Evolutionary conservation across 2,329 filamentous ascomycete genomes (phyloP).

Genomic region (Neonectria neomacrospora): DNA sequence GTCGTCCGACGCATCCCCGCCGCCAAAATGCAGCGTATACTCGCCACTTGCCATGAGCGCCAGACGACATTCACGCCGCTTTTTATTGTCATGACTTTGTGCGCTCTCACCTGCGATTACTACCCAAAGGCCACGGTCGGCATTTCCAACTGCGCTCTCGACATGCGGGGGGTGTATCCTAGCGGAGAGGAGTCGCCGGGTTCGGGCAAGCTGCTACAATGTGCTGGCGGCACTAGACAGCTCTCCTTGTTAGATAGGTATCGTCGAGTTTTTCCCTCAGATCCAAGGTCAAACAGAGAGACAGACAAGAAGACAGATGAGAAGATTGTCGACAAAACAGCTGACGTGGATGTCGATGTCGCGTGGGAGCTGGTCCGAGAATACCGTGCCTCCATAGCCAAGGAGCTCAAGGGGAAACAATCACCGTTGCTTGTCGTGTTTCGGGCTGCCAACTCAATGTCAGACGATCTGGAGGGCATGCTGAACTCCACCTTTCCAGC

Average conservation of each 20-base stretch:
- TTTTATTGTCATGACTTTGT: conserved; percentile 23
- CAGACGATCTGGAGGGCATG: conserved; percentile 11
- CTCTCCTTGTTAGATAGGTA: conserved; percentile 21
- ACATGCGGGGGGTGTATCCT: conserved; percentile 22
- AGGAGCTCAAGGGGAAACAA: not conserved
- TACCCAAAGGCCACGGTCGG: conserved; percentile 40
- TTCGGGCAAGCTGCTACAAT: conserved; percentile 22
- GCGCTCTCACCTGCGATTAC: conserved; percentile 34
- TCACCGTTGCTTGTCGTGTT: not conserved
- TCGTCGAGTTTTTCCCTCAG: not conserved
- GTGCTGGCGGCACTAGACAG: conserved; percentile 3
- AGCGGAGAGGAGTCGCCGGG: not conserved
- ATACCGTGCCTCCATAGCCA: conserved; percentile 8
- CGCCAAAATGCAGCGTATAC: conserved; percentile 13
- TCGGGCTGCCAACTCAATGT: conserved; percentile 10
- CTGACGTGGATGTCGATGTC: not conserved
- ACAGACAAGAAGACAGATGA: not conserved
- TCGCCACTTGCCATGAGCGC: conserved; percentile 34
- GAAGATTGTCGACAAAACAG: not conserved
- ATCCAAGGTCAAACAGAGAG: not conserved
- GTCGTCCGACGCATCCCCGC: conserved; percentile 25
- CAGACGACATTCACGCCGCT: conserved; percentile 41
- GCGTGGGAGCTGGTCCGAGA: conserved; percentile 21
- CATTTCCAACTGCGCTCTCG: conserved; percentile 22
- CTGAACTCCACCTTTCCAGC: conserved; percentile 1